These are phyloP conservation scores for Fraxinus xanthoxyloides DNA, from an alignment of 305 asterid genomes.

Conservation along the genomic window DNA sequence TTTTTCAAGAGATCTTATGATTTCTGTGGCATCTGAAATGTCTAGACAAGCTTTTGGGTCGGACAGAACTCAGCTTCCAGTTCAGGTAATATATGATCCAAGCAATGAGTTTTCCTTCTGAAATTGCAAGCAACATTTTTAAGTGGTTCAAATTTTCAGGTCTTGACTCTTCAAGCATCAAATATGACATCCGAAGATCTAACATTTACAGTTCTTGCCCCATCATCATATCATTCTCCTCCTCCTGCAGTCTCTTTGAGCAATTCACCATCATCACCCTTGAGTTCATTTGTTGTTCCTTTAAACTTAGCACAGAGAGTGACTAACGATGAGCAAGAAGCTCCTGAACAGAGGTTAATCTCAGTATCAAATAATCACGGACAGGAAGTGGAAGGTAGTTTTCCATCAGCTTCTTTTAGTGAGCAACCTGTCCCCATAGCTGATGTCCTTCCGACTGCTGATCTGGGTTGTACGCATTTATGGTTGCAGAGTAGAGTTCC, in stretches of 20 bases:
- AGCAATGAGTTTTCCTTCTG: constrained; percentile 9
- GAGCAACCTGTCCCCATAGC: constrained; percentile 38
- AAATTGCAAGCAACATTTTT: constrained; percentile 27
- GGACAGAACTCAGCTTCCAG: constrained; percentile 73
- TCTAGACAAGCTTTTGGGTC: constrained; percentile 73
- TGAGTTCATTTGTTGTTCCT: constrained; percentile 46
- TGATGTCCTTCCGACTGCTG: constrained; percentile 66
- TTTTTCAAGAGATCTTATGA: constrained; percentile 82
- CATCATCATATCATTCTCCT: constrained; percentile 85
- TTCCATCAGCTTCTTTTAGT: constrained; percentile 37
- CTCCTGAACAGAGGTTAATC: constrained; percentile 33
- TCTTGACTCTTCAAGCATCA: constrained; percentile 92
- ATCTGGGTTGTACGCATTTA: constrained; percentile 85
- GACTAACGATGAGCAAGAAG: constrained; percentile 38
- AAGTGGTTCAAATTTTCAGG: constrained; percentile 56
- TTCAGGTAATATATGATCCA: constrained; percentile 64
- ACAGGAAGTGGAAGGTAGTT: constrained; percentile 41
- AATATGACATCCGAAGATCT: constrained; percentile 83
- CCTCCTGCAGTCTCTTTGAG: constrained; percentile 82
- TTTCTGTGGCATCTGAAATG: constrained; percentile 94
- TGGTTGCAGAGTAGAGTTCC: constrained; percentile 99
- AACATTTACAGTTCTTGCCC: constrained; percentile 92
- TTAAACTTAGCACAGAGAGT: constrained; percentile 41
- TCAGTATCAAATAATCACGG: constrained; percentile 36
- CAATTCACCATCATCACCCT: constrained; percentile 61